These are phyloP conservation scores for Cercis canadensis DNA, from an alignment of 306 rosid species.

Conservation along the genomic window DNA sequence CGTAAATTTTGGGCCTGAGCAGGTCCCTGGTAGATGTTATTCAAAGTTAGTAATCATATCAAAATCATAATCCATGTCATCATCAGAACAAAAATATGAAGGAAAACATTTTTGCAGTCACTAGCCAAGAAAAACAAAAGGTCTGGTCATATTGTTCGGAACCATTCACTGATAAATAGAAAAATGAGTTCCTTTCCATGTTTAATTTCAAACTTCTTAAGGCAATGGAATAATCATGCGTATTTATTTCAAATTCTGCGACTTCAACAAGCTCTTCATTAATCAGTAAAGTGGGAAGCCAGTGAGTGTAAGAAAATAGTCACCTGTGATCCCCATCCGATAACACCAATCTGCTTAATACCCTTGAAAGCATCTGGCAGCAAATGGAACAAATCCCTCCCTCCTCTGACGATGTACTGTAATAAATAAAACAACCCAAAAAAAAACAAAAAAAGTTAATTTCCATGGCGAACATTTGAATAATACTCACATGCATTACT, in stretches of 20 bases:
- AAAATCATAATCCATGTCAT: not conserved
- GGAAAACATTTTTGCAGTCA: not conserved
- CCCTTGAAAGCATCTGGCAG: constrained; percentile 92
- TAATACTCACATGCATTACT: not conserved
- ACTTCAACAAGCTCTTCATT: too few species aligned
- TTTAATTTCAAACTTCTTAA: too few species aligned
- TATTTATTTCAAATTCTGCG: too few species aligned
- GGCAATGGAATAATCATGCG: too few species aligned
- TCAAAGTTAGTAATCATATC: constrained; percentile 21
- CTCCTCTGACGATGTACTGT: constrained; percentile 89
- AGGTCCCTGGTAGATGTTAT: constrained; percentile 70
- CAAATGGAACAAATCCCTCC: constrained; percentile 86
- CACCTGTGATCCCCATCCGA: constrained; percentile 99
- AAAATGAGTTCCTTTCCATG: too few species aligned
- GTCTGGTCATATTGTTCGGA: too few species aligned
- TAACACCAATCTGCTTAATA: constrained; percentile 94
- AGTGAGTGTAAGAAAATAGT: constrained; percentile 3
- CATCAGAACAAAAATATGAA: not conserved
- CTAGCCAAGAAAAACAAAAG: too few species aligned
- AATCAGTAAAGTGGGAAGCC: too few species aligned
- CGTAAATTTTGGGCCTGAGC: constrained; percentile 98
- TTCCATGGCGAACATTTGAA: not conserved
- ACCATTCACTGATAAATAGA: too few species aligned
- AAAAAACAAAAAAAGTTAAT: not conserved
- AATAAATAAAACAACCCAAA: constrained; percentile 27